Base-by-base conservation (phyloP, 1,139 yeast genomes). In the Arxiozyma slooffiae region DNA sequence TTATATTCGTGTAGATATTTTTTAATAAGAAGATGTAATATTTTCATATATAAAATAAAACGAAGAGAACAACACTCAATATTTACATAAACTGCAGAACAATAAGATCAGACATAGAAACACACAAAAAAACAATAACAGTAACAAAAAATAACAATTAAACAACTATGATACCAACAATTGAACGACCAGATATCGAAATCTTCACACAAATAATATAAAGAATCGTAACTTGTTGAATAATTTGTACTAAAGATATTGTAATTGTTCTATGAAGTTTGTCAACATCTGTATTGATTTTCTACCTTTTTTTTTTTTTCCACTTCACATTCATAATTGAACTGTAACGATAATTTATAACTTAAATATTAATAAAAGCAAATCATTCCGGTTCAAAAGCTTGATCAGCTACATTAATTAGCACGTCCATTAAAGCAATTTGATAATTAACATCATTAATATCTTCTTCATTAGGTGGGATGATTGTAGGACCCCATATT, bases 401-500 rank as follows among this genome's bases (percentile, higher is more conserved):
- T 54, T 85, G 95, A 56, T 79, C 81, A n/a, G 95, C 92, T 60
- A 87, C 88, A 55, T 75, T 68, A 72, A 90, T 79, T 61, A 90
- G 77, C 53, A 89, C 92, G 65, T 89, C 96, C 60, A 90, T 79
- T 6, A 88, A 86, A 55, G 81, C 78, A 53, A 89, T 86, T 70
- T 89, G 94, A 56, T 78, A 80, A 52, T 85, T 82, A 69, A 89
- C 79, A 60, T 88, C 96, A 55, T 82, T 87, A 5, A 85, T 82
- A 58, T 80, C 81, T 39, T 79, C 78, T 55, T 77, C 78, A 60
- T 80, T 85, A 34, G 67, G 64, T 34, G 80, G 74, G 64, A 92
- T 76, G 48, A 92, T 70, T 1, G 88, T 87, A 14, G 96, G 96
- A 0, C 97, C 97, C 97, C 98, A 92, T 48, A 90, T 88, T 47